Base-by-base conservation (phyloP, 306 rosid genomes). In the Ormosia emarginata region DNA sequence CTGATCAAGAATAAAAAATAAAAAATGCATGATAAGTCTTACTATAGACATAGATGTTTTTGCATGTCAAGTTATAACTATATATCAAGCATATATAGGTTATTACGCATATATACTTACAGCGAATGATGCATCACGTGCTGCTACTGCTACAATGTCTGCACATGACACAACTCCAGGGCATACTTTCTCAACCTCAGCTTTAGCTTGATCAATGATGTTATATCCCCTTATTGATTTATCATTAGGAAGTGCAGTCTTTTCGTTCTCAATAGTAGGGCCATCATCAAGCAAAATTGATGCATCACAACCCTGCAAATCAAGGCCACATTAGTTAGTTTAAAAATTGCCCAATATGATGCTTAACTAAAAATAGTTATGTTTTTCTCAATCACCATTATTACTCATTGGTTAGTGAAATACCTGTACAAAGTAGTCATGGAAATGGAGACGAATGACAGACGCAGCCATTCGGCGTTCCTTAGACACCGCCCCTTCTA, bases 111-210 rank as follows among this genome's bases (percentile, higher is more conserved):
- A 58, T 10, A 44, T 44, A 44, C 84, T 82, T 29, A 90, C 90
- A 1, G 86, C 81, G 36, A 89, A 86, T 0, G 97, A 86, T 4
- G 95, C 91, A 64, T 93, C 97, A n/a, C 94, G 81, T 43, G 97
- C 91, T 1, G 90, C 91, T 0, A 90, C 79, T 2, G 97, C 90
- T 0, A 92, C 74, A 6, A 92, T 84, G 24, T 82, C 85, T 0
- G 85, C 85, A 43, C 86, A 83, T 2, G 86, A 83, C 39, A 83
- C 79, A 13, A 77, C 85, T 13, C 89, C 88, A 0, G 94, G 93
- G 53, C 92, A 92, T 2, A 75, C 58, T 40, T 85, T 82, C 81
- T 92, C 93, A 2, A 90, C 93, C 24, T 63, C 71, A n/a, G 90
- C 24, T 59, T 90, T 90, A 2, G 92, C 93, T 47, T 82, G 67